Conservation (phyloP, 768 basidiomycete species). For the Crepidotus variabilis region DNA sequence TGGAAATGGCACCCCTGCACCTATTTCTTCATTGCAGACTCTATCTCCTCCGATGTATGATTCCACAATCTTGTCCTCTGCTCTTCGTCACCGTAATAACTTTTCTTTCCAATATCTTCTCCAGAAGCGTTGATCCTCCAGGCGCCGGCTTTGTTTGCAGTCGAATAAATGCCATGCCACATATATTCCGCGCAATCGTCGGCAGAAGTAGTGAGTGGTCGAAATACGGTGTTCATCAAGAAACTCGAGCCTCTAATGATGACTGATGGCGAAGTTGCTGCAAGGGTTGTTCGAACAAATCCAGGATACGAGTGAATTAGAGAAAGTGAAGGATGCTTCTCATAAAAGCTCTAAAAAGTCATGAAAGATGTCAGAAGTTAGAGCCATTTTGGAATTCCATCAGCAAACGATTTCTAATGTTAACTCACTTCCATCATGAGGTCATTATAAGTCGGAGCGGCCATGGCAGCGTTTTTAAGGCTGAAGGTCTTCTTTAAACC, state of each 20-base stretch:
- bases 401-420: no score
- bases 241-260: constrained; percentile 17
- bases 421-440: constrained; percentile 44
- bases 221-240: constrained; percentile 17
- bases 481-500: constrained; percentile 46
- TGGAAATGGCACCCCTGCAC: no score
- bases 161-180: constrained; percentile 28
- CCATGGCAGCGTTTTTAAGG: constrained; percentile 25
- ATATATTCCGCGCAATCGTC: constrained; percentile 35
- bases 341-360: constrained; percentile 26
- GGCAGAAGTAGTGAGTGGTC: constrained; percentile 20
- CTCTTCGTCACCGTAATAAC: constrained; percentile 32
- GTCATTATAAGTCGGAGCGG: constrained; percentile 47
- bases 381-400: no score
- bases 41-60: constrained; percentile 18
- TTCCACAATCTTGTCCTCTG: constrained; percentile 35
- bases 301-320: constrained; percentile 38
- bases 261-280: constrained; percentile 22
- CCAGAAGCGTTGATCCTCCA: constrained; percentile 29
- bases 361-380: background rate
- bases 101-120: constrained; percentile 31
- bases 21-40: background rate
- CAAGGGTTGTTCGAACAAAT: constrained; percentile 30
- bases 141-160: constrained; percentile 21
- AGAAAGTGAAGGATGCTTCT: constrained; percentile 24